Conservation (phyloP, 768 basidiomycete genomes). For the Daedaleopsis sinensis region DNA sequence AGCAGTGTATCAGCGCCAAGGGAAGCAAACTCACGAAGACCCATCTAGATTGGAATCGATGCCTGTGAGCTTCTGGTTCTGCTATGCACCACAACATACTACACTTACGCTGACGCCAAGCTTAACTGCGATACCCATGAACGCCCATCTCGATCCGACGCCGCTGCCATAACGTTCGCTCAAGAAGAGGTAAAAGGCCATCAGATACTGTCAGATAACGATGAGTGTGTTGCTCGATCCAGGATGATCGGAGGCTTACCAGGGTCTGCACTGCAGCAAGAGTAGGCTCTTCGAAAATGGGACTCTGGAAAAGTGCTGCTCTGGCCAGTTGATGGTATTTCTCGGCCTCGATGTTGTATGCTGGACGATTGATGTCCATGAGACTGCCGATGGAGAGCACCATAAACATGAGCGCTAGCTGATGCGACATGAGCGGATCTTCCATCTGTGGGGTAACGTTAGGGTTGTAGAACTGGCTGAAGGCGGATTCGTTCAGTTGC, state of each 20-base stretch:
- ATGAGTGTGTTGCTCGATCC: background rate
- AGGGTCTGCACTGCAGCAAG: conserved; percentile 65
- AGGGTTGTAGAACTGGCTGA: conserved; percentile 54
- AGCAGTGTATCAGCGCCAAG: background rate
- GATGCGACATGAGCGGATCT: conserved; percentile 50
- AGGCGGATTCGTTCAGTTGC: conserved; percentile 58
- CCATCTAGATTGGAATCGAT: conserved; percentile 46
- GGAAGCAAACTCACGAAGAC: conserved; percentile 56
- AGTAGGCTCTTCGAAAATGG: conserved; percentile 67
- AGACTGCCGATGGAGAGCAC: conserved; percentile 66
- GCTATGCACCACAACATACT: background rate
- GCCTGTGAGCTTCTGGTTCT: background rate
- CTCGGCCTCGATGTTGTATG: conserved; percentile 59
- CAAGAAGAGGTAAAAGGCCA: conserved; percentile 49
- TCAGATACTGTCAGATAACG: conserved; percentile 56
- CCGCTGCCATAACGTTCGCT: conserved; percentile 46
- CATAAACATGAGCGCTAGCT: conserved; percentile 62
- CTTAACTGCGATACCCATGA: conserved; percentile 73
- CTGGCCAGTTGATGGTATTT: conserved; percentile 63
- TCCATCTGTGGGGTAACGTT: conserved; percentile 45
- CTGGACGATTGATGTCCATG: conserved; percentile 58
- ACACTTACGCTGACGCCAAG: conserved; percentile 63
- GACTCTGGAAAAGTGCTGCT: conserved; percentile 62
- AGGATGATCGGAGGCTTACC: conserved; percentile 48
- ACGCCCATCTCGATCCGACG: conserved; percentile 67